phyloP scores from a whole-genome alignment of 1,284 basidiomycete genomes.

The Xerocomus cyaneibrunnescens region DNA sequence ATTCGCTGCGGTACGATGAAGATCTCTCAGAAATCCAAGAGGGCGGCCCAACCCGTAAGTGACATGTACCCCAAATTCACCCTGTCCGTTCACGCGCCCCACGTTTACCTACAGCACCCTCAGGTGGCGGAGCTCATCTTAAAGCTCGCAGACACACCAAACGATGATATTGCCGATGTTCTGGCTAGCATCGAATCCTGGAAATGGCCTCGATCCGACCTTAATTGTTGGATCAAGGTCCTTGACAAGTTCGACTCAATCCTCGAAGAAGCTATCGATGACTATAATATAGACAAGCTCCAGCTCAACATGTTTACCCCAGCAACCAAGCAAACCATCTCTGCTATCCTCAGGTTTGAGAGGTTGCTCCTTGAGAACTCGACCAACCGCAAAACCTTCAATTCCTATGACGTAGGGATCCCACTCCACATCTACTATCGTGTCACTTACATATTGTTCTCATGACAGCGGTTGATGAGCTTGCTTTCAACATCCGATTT shows the following conservation, averaged over 20 bases:
- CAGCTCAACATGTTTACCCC: conserved; percentile 83
- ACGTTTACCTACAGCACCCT: conserved; percentile 53
- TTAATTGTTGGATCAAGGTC: conserved; percentile 95
- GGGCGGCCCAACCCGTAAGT: conserved; percentile 63
- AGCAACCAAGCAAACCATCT: conserved; percentile 72
- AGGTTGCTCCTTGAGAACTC: conserved; percentile 94
- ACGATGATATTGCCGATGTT: conserved; percentile 63
- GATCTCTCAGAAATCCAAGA: conserved; percentile 78
- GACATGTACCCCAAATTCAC: neutral
- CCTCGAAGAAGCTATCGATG: conserved; percentile 78
- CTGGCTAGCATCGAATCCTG: conserved; percentile 73
- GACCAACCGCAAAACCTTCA: conserved; percentile 96
- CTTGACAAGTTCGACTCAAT: conserved; percentile 94
- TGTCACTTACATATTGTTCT: conserved; percentile 18
- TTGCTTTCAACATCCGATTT: conserved; percentile 88
- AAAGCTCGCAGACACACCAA: conserved; percentile 61
- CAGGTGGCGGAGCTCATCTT: conserved; percentile 74
- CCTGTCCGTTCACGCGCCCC: conserved; percentile 32
- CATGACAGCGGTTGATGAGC: conserved; percentile 78
- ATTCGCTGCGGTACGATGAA: conserved; percentile 67
- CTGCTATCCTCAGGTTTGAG: conserved; percentile 86
- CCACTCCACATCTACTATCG: conserved; percentile 3
- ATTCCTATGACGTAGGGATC: conserved; percentile 88
- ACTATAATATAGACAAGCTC: conserved; percentile 81
- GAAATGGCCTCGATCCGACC: conserved; percentile 96